Percentiles rank a stretch among this genome's conserved stretches.
phyloP scores from a whole-genome alignment of 2,329 filamentous ascomycete genomes.

The Arthrobotrys pseudoclavata region DNA sequence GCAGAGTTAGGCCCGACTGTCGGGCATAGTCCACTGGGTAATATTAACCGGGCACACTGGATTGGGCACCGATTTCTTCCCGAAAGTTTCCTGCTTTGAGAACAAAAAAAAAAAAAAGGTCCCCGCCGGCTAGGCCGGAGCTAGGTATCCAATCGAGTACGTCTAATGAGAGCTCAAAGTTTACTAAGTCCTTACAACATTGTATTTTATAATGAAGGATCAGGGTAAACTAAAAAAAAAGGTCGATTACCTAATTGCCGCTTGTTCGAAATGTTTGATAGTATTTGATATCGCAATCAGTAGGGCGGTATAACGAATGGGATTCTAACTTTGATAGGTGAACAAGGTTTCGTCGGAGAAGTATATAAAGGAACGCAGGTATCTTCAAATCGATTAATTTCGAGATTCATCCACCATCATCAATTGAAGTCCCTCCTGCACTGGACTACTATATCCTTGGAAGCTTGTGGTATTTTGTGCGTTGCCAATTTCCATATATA shows the following conservation, averaged over 20 bases:
- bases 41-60: constrained; percentile 27
- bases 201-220: constrained; percentile 46
- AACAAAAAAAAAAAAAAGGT: background rate
- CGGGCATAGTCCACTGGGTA: constrained; percentile 23
- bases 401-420: background rate
- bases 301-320: background rate
- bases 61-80: constrained; percentile 16
- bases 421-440: background rate
- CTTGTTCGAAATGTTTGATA: constrained; percentile 7
- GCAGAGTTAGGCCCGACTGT: constrained; percentile 9
- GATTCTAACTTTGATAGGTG: background rate
- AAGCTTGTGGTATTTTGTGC: constrained; percentile 53
- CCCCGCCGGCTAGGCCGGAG: constrained; percentile 16
- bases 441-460: no score
- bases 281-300: constrained; percentile 8
- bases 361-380: constrained; percentile 11
- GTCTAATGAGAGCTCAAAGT: background rate
- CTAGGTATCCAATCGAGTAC: background rate
- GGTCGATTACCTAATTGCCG: constrained; percentile 31
- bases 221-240: constrained; percentile 20
- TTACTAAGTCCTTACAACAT: background rate
- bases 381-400: background rate
- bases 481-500: constrained; percentile 26
- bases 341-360: background rate
- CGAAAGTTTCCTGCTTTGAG: constrained; percentile 15